Evolutionary conservation across 2,329 filamentous ascomycete genomes (phyloP).

Genomic region (Talaromyces sp.): DNA sequence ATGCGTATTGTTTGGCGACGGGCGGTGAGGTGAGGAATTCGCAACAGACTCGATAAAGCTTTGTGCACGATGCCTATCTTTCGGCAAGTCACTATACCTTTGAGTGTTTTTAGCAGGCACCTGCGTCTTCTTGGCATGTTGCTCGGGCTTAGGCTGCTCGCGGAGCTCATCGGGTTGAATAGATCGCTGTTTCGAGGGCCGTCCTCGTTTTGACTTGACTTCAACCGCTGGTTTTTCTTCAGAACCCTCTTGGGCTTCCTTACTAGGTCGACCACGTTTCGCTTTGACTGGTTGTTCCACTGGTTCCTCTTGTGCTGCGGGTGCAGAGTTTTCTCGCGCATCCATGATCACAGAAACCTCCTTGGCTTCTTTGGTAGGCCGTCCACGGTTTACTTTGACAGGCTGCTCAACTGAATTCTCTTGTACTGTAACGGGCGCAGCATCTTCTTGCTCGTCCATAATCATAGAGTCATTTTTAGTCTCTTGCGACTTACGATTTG

Average conservation of each 20-base stretch:
- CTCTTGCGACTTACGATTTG: constrained; percentile 7
- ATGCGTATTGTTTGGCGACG: constrained; percentile 13
- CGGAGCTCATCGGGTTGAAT: constrained; percentile 1
- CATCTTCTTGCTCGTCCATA: neutral
- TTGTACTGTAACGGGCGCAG: constrained; percentile 12
- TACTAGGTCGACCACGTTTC: constrained; percentile 10
- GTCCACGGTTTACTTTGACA: constrained; percentile 11
- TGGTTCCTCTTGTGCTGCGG: constrained; percentile 15
- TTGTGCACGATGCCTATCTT: constrained; percentile 34
- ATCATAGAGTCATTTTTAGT: neutral
- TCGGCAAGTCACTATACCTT: constrained; percentile 37
- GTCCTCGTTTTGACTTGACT: constrained; percentile 10
- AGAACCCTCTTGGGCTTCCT: neutral
- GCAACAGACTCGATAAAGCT: constrained; percentile 28
- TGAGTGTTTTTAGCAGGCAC: constrained; percentile 36
- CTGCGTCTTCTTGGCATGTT: constrained; percentile 18
- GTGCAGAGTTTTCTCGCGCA: neutral
- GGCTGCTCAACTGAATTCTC: neutral
- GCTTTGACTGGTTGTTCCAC: neutral
- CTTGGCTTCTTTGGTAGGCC: neutral
- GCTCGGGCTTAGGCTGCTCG: constrained; percentile 6
- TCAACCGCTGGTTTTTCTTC: constrained; percentile 5
- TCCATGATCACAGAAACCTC: neutral
- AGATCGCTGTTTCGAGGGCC: constrained; percentile 13
- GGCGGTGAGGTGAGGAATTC: constrained; percentile 18